Evolutionary conservation across 2,329 filamentous ascomycete genomes (phyloP), one percentile per base, ranked within the genome.

Genomic region (Emericellopsis atlantica): DNA sequence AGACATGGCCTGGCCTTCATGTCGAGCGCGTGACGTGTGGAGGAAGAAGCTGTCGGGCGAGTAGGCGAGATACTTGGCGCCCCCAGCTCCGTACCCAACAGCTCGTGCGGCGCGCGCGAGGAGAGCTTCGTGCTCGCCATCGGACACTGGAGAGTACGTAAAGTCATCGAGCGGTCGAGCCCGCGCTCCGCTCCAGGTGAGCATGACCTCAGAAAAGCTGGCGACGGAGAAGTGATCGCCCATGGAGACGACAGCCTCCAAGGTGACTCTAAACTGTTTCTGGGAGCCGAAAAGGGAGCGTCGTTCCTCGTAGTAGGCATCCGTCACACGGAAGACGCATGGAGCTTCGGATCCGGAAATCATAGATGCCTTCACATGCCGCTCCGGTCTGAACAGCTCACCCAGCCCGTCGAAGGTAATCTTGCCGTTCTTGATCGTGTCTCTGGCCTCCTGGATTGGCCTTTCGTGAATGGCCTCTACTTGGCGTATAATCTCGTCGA

Each of bases 21-120:
- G 14, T 11, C 34, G 40, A 26, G 26, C n/a, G 14, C 40, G 40
- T 21, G 40, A 16, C n/a, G 34, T n/a, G 18, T 40, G 37, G 12
- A 40, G 22, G 38, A 43, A 43, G 37, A 43, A 43, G 23, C 32
- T 40, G 33, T 32, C 23, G 6, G 41, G 38, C 33, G 37, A 22
- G 24, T 43, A 43, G 22, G 37, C 41, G 14, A 43, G 16, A n/a
- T 43, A 43, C 26, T 43, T 43, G 22, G 37, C 41, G 33, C 41
- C 41, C 11, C 37, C 34, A 5, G n/a, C 14, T 23, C 37, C 33
- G 26, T 37, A 40, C 29, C 11, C 37, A 6, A 40, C 41, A 33
- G 32, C 41, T 9, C 21, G 23, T 12, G 37, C n/a, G 3, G 41
- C 37, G 14, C 41, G 32, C 23, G 9, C n/a, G 9, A 37, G 12